Percentiles rank a stretch among this genome's conserved stretches.
Conservation (phyloP, 2,329 filamentous ascomycete species). For the Fusarium newnesense region DNA sequence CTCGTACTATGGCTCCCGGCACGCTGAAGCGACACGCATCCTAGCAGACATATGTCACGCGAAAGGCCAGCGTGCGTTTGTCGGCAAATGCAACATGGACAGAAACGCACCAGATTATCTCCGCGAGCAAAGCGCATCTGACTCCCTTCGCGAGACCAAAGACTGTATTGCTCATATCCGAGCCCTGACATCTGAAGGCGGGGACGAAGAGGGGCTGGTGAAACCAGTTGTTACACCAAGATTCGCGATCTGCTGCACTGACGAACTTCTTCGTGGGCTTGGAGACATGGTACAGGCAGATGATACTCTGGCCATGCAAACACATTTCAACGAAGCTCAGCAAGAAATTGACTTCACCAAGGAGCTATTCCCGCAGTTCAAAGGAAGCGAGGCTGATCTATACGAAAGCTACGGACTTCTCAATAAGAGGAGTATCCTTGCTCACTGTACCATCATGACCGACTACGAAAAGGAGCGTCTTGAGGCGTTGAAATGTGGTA, state of each 20-base stretch:
- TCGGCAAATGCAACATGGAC: slow-evolving; percentile 23
- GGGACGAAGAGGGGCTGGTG: background rate
- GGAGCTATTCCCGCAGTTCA: slow-evolving; percentile 5
- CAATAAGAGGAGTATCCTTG: slow-evolving; percentile 13
- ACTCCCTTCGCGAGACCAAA: slow-evolving; percentile 6
- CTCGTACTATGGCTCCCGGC: slow-evolving; percentile 16
- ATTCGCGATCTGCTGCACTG: slow-evolving; percentile 20
- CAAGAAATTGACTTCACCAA: slow-evolving; percentile 14
- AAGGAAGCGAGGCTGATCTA: slow-evolving; percentile 11
- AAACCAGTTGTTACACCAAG: slow-evolving; percentile 13
- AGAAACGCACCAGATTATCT: slow-evolving; percentile 16
- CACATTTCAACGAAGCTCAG: slow-evolving; percentile 23
- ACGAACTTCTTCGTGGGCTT: slow-evolving; percentile 11
- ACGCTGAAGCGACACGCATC: slow-evolving; percentile 14
- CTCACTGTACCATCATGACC: slow-evolving; percentile 20
- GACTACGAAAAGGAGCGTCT: slow-evolving; percentile 8
- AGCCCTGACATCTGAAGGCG: background rate
- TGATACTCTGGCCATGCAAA: slow-evolving; percentile 10
- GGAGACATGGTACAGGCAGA: slow-evolving; percentile 8
- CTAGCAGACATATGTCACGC: slow-evolving; percentile 10
- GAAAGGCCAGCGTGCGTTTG: slow-evolving; percentile 10
- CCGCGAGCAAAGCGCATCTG: background rate
- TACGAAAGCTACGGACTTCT: slow-evolving; percentile 13
- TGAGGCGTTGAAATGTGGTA: background rate
- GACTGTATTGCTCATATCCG: slow-evolving; percentile 12